Evolutionary conservation across 2,329 filamentous ascomycete genomes (phyloP).

Genomic region (Ascochyta fabae): DNA sequence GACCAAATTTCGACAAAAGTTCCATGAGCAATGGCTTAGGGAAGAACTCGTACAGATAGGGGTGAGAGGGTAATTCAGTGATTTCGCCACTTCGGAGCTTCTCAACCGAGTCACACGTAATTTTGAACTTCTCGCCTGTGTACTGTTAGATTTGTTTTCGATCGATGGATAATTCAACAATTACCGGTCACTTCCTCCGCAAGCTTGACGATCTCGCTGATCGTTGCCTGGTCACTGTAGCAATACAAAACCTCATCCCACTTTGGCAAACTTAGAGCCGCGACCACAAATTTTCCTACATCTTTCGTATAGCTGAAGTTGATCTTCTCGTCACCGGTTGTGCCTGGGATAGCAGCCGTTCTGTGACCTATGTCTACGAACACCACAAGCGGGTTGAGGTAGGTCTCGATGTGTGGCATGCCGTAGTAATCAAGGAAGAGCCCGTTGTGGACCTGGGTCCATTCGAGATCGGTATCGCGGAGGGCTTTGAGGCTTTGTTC

Average conservation of each 20-base stretch:
- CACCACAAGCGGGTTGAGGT: conserved; percentile 22
- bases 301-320: conserved; percentile 28
- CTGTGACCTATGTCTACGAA: conserved; percentile 25
- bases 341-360: conserved; percentile 25
- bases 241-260: conserved; percentile 45
- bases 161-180: neutral
- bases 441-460: conserved; percentile 34
- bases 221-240: conserved; percentile 52
- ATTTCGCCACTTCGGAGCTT: conserved; percentile 18
- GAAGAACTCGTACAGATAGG: conserved; percentile 18
- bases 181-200: conserved; percentile 49
- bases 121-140: conserved; percentile 38
- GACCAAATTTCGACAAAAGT: conserved; percentile 21
- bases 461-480: conserved; percentile 32
- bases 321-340: conserved; percentile 19
- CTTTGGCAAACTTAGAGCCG: conserved; percentile 14
- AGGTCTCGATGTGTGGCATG: conserved; percentile 28
- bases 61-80: conserved; percentile 27
- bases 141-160: neutral
- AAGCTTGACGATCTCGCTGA: conserved; percentile 53
- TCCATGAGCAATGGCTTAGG: conserved; percentile 22
- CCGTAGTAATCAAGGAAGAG: conserved; percentile 43
- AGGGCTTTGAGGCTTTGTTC: conserved; percentile 20
- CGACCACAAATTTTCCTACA: conserved; percentile 24
- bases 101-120: conserved; percentile 24